A percentile compares a stretch with the other conserved stretches of the same genome.
These are phyloP conservation scores for Agaricus subrufescens DNA, from an alignment of 768 basidiomycete genomes.

Conservation along the genomic window DNA sequence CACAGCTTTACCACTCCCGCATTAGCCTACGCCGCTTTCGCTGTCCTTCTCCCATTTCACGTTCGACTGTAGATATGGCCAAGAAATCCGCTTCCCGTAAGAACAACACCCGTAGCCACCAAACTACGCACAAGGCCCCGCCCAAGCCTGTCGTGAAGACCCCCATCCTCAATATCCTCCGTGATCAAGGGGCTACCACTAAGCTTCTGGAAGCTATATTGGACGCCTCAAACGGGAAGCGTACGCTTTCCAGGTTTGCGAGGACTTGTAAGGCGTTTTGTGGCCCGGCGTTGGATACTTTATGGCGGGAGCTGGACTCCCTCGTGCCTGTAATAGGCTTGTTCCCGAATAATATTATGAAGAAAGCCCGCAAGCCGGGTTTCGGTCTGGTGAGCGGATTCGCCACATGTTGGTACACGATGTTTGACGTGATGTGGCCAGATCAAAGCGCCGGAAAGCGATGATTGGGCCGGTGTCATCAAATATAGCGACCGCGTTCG, in stretches of 20 bases:
- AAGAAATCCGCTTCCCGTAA: constrained; percentile 7
- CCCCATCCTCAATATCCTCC: constrained; percentile 52
- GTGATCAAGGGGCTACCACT: constrained; percentile 55
- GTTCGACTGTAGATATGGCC: background rate
- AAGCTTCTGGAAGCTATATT: constrained; percentile 44
- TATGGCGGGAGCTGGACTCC: constrained; percentile 79
- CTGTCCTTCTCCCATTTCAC: background rate
- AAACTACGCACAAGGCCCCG: constrained; percentile 1
- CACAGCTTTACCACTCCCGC: background rate
- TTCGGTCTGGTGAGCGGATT: constrained; percentile 65
- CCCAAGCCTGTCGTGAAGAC: constrained; percentile 45
- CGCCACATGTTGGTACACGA: background rate
- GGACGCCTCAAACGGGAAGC: constrained; percentile 58
- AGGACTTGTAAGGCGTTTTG: constrained; percentile 72
- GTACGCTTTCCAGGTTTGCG: constrained; percentile 64
- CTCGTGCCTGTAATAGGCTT: constrained; percentile 66
- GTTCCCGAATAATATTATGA: constrained; percentile 65
- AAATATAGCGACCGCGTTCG: constrained; percentile 65
- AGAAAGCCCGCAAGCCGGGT: constrained; percentile 67
- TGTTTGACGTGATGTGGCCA: constrained; percentile 20
- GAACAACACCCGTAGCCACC: constrained; percentile 6
- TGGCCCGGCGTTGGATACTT: constrained; percentile 63
- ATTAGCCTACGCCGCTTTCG: background rate
- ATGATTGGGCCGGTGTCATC: constrained; percentile 67
- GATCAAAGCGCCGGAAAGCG: constrained; percentile 56